A percentile compares a stretch with the other conserved stretches of the same genome.
phyloP scores from a whole-genome alignment of 129 eudicot genomes.

The Saussurea involucrata region DNA sequence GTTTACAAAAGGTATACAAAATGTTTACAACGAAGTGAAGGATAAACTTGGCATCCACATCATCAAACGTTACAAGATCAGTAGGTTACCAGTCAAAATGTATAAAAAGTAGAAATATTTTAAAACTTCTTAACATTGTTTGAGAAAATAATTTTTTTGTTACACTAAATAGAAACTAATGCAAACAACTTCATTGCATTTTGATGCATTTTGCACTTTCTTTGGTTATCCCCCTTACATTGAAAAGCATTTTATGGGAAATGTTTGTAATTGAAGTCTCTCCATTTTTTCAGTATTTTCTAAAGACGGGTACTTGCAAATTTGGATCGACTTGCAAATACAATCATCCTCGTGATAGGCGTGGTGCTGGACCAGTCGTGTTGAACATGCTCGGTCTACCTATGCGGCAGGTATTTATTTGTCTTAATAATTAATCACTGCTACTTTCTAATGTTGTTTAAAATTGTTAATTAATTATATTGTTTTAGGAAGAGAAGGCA shows the following conservation, averaged over 20 bases:
- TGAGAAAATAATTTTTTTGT: background rate
- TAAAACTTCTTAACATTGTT: background rate
- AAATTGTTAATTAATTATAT: background rate
- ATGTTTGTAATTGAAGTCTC: conserved; percentile 1
- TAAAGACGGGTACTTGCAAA: conserved; percentile 90
- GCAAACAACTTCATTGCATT: background rate
- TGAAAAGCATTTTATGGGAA: background rate
- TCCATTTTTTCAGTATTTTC: conserved; percentile 62
- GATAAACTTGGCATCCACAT: background rate
- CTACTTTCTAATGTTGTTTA: background rate
- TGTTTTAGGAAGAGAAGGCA: conserved; percentile 60
- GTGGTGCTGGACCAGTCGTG: conserved; percentile 46
- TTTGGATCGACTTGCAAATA: conserved; percentile 87
- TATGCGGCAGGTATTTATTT: conserved; percentile 71
- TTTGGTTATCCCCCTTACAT: background rate
- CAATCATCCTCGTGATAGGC: conserved; percentile 78
- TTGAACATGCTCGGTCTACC: conserved; percentile 67
- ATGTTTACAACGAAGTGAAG: background rate
- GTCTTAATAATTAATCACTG: background rate
- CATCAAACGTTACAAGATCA: background rate
- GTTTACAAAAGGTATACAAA: background rate
- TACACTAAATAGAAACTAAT: background rate
- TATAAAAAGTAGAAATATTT: background rate
- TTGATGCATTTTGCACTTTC: background rate
- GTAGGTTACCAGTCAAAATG: background rate